These are phyloP conservation scores for Pythium coloratum DNA, from an alignment of 352 stramenopile species.

Conservation along the genomic window DNA sequence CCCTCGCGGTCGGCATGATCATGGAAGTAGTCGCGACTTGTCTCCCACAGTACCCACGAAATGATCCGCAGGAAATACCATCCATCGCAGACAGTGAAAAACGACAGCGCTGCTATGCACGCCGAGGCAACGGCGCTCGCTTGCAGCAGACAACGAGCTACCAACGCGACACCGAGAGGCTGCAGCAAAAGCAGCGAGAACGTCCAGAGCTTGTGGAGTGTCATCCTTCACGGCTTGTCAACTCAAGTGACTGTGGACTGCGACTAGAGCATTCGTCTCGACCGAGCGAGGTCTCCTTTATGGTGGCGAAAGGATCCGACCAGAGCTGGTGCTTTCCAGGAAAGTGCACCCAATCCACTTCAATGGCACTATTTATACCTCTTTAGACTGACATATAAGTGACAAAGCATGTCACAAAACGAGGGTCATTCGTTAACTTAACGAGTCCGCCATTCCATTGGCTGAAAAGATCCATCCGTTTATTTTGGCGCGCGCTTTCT, in stretches of 20 bases:
- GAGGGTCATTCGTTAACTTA: constrained; percentile 10
- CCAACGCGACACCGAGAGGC: constrained; percentile 34
- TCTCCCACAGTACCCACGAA: constrained; percentile 16
- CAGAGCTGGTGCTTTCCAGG: not conserved
- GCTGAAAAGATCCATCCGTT: constrained; percentile 10
- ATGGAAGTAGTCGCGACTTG: not conserved
- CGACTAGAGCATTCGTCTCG: not conserved
- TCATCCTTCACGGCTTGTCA: constrained; percentile 11
- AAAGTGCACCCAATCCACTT: not conserved
- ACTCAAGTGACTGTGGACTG: not conserved
- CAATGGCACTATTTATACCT: constrained; percentile 4
- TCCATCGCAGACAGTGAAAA: constrained; percentile 63
- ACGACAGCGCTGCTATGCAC: constrained; percentile 37
- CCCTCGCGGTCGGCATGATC: constrained; percentile 20
- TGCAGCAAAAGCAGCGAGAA: constrained; percentile 50
- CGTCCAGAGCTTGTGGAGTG: constrained; percentile 46
- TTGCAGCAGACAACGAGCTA: not conserved
- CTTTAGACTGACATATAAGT: not conserved
- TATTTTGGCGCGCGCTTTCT: constrained; percentile 26
- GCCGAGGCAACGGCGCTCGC: not conserved
- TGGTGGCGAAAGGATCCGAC: no score
- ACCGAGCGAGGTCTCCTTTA: no score
- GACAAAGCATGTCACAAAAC: not conserved
- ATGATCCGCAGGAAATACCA: constrained; percentile 70
- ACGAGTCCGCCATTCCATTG: constrained; percentile 6